These are phyloP conservation scores for Brasenia schreberi DNA, from an alignment of 164 flowering plant genomes.

Conservation along the genomic window DNA sequence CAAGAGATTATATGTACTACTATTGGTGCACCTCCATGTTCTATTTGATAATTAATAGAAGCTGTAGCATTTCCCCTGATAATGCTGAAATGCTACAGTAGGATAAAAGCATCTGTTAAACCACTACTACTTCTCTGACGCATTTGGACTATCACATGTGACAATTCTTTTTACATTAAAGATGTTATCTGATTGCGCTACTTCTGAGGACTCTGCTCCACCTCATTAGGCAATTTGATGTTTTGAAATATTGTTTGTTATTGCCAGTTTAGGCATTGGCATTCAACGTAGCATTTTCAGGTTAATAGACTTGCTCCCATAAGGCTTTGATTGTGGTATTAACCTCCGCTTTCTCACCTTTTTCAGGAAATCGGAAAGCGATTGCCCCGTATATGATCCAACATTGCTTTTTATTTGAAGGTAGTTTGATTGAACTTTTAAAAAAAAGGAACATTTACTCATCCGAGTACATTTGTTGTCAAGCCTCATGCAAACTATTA, in stretches of 20 bases:
- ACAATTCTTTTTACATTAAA: no score
- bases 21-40: neutral
- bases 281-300: neutral
- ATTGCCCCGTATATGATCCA: slow-evolving; percentile 41
- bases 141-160: no score
- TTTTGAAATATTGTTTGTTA: neutral
- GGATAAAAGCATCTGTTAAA: no score
- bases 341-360: neutral
- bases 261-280: neutral
- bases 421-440: neutral
- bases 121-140: no score
- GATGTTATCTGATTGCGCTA: neutral
- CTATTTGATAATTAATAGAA: no score
- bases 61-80: no score
- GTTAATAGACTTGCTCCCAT: neutral
- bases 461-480: no score
- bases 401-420: neutral
- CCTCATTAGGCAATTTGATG: neutral
- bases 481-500: no score
- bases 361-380: slow-evolving; percentile 89
- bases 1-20: neutral
- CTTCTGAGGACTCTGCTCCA: no score
- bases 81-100: no score
- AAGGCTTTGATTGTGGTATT: neutral
- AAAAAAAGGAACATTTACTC: no score